Percentiles rank a stretch among this genome's conserved stretches.
Evolutionary conservation across 352 stramenopile genomes (phyloP).

Genomic region (Phytophthora megakarya): DNA sequence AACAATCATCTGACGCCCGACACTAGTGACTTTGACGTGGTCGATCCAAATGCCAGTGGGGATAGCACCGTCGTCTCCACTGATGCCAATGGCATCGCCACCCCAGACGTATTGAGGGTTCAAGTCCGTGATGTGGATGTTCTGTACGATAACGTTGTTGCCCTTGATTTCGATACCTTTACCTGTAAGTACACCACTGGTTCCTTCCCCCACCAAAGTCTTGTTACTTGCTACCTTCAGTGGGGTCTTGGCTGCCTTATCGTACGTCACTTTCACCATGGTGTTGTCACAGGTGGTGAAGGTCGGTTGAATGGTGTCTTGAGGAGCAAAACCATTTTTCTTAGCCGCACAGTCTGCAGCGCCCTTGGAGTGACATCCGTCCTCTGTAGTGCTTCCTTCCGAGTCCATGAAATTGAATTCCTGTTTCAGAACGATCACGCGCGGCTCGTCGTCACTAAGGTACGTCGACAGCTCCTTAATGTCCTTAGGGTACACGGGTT

Average conservation of each 20-base stretch:
- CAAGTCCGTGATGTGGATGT: slow-evolving; percentile 53
- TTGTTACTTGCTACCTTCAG: slow-evolving; percentile 35
- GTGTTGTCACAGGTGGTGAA: slow-evolving; percentile 33
- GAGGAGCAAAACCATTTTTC: slow-evolving; percentile 49
- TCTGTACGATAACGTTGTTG: slow-evolving; percentile 53
- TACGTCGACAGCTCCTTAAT: slow-evolving; percentile 46
- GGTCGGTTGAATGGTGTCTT: slow-evolving; percentile 40
- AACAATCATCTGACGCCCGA: slow-evolving; percentile 46
- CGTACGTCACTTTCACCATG: slow-evolving; percentile 27
- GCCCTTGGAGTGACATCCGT: slow-evolving; percentile 40
- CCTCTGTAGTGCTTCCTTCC: slow-evolving; percentile 49
- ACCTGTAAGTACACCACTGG: slow-evolving; percentile 13
- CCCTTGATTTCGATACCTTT: slow-evolving; percentile 30
- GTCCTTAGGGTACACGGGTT: slow-evolving; percentile 41
- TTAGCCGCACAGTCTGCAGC: slow-evolving; percentile 43
- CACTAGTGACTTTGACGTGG: slow-evolving; percentile 41
- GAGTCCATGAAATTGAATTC: slow-evolving; percentile 48
- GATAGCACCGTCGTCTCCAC: slow-evolving; percentile 13
- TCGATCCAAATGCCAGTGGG: slow-evolving; percentile 47
- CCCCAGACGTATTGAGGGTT: slow-evolving; percentile 47
- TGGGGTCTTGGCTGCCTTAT: slow-evolving; percentile 16
- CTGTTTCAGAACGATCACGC: slow-evolving; percentile 54
- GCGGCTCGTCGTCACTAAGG: slow-evolving; percentile 35
- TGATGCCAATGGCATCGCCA: slow-evolving; percentile 25
- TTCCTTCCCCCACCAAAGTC: slow-evolving; percentile 40